Evolutionary conservation across 208 protist genomes (phyloP).

Genomic region (Leishmania guyanensis): DNA sequence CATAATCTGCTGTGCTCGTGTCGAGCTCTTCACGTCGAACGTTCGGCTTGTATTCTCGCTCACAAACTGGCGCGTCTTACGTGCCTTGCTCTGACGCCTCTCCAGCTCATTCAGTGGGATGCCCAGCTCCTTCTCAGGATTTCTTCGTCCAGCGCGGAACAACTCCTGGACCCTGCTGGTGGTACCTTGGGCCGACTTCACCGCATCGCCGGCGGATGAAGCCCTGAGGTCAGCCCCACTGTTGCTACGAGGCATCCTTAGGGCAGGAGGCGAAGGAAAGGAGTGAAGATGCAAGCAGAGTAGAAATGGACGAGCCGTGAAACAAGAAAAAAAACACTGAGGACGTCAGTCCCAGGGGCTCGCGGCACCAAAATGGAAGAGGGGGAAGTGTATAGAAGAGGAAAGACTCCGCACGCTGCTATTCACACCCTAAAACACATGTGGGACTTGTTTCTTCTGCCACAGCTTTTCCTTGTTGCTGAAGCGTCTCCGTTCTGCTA

Average conservation of each 20-base stretch:
- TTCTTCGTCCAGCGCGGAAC: conserved; percentile 39
- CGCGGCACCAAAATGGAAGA: neutral
- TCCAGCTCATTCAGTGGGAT: conserved; percentile 69
- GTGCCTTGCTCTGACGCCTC: conserved; percentile 57
- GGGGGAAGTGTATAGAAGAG: neutral
- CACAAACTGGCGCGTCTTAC: conserved; percentile 48
- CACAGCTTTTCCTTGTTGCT: neutral
- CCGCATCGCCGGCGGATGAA: conserved; percentile 41
- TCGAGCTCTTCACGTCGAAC: conserved; percentile 85
- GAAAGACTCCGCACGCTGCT: neutral
- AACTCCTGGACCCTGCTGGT: conserved; percentile 37
- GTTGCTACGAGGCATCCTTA: neutral
- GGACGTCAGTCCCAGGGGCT: neutral
- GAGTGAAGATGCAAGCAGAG: neutral
- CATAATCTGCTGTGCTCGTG: conserved; percentile 88
- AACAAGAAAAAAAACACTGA: neutral
- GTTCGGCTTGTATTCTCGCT: conserved; percentile 37
- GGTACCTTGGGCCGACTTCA: conserved; percentile 39
- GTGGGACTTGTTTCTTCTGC: neutral
- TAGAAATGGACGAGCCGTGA: too few relatives aligned
- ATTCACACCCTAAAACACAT: neutral
- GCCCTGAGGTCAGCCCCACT: conserved; percentile 2
- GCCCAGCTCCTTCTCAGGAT: conserved; percentile 71
- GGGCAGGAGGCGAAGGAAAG: neutral
- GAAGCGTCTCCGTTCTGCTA: neutral